Evolutionary conservation across 768 basidiomycete species (phyloP), one percentile per base, ranked within the genome.

Genomic region (Trametes gibbosa): DNA sequence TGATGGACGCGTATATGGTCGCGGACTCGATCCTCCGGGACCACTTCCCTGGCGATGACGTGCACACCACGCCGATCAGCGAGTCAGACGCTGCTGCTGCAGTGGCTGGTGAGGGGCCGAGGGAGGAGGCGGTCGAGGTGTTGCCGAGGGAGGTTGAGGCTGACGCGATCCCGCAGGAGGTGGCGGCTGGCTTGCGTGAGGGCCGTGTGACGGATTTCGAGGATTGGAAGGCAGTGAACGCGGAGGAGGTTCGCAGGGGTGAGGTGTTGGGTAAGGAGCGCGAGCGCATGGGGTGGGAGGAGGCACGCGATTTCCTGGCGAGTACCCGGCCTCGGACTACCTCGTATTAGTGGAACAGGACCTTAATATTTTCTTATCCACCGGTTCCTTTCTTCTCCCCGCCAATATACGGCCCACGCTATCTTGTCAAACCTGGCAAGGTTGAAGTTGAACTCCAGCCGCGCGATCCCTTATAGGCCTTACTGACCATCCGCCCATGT

Each of bases 1-100:
- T 99, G 94, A 84, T 92, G 72, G 82, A 97, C 69, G 91, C 95
- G 21, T 93, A 94, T 68, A 79, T 81, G 2, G 85, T 92, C 2
- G 88, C 91, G 2, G 85, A 89, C 39, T 75, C 80, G 0, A 82
- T 98, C 52, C 61, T 93, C 1, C 73, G 75, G 1, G 94, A 95
- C 65, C 78, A 80, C 17, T 68, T 73, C 40, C 56, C 68, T 0
- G 49, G 48, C 7, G 61, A 55, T 40, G 62, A 24, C 37, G 59
- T 43, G 45, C 32, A 32, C 48, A 61, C 53, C 16, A 53, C 40
- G 47, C 53, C 62, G 5, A 16, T 46, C 17, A 58, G 58, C 23
- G 60, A 59, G 42, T 53, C 47, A 17, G 64, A 58, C 17, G 58
- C 66, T 40, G 52, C 61, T 9, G 52, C 53, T 21, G 59, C 43